Base-by-base conservation (phyloP, 768 basidiomycete genomes). In the Rubroboletus pulcherrimus region DNA sequence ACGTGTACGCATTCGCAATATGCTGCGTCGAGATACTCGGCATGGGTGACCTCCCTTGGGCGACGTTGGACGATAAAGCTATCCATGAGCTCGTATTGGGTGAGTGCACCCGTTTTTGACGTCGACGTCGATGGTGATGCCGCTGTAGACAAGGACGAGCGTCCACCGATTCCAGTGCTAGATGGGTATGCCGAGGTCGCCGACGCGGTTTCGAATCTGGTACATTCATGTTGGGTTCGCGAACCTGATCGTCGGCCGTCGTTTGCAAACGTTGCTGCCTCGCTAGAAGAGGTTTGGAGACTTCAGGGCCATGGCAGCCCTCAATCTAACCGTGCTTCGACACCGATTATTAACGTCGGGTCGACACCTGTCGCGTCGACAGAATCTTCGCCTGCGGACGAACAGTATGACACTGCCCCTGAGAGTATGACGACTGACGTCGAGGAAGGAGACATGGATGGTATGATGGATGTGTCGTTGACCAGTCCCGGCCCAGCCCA, bases 1-100 rank as follows among this genome's bases (percentile, higher is more conserved):
- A 90, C 63, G 80, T 89, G 5, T 91, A 87, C 51, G 80, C 87
- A 2, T 91, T 81, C 63, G 82, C 83, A 0, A 83, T 90, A 51
- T 75, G 77, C 41, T 87, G 85, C 53, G 71, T 83, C 7, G 86
- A 88, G 65, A 80, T 87, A 50, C 69, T 87, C 29, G 77, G 79
- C 0, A 81, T 83, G 72, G 86, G 85, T 5, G 77, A 79, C 52
- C 67, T 85, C 49, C 84, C 86, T 1, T 87, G 84, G 83, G 69
- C 74, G 4, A 63, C 72, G 12, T 66, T 76, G 56, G 77, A 81
- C 47, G 83, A 86, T 51, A 74, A 76, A 7, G 70, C 75, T 1
- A 80, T 87, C 29, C 73, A 74, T 30, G 73, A 74, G 51, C 75
- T 81, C 29, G 82, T 87, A 14, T 60, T 81, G 7, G 71, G 83